A percentile compares a stretch with the other conserved stretches of the same genome.
phyloP scores from a whole-genome alignment of 768 basidiomycete species.

The Tulasnella sp. region DNA sequence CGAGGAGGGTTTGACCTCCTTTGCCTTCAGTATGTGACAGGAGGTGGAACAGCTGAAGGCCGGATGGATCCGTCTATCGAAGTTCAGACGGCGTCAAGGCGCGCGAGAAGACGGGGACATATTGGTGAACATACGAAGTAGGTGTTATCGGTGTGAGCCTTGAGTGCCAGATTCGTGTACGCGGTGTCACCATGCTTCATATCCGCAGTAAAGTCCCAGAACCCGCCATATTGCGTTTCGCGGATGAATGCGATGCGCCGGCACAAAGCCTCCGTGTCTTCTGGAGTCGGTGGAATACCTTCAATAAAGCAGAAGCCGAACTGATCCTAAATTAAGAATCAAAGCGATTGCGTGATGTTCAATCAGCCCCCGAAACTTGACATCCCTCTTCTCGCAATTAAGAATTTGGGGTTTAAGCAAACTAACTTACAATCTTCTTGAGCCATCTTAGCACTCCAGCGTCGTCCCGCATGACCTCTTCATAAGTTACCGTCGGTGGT shows the following conservation, averaged over 20 bases:
- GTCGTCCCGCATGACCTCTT: constrained; percentile 68
- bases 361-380: not conserved
- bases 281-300: constrained; percentile 73
- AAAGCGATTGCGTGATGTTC: constrained; percentile 11
- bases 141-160: constrained; percentile 76
- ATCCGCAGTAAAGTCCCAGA: constrained; percentile 96
- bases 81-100: not conserved
- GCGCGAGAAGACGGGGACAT: not conserved
- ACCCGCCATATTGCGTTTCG: constrained; percentile 86
- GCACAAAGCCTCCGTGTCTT: constrained; percentile 77
- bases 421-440: constrained; percentile 61
- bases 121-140: constrained; percentile 57
- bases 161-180: constrained; percentile 83
- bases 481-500: constrained; percentile 70
- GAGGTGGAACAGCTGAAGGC: constrained; percentile 94
- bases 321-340: constrained; percentile 52
- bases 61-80: constrained; percentile 83
- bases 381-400: not conserved
- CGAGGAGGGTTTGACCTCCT: constrained; percentile 87
- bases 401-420: not conserved
- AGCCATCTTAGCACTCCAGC: constrained; percentile 77
- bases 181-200: constrained; percentile 90
- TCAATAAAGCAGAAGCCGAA: constrained; percentile 88
- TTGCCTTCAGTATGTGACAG: constrained; percentile 75
- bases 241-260: constrained; percentile 81